Conservation (phyloP, 495 filamentous ascomycete species). For the Cairneyella variabilis region DNA sequence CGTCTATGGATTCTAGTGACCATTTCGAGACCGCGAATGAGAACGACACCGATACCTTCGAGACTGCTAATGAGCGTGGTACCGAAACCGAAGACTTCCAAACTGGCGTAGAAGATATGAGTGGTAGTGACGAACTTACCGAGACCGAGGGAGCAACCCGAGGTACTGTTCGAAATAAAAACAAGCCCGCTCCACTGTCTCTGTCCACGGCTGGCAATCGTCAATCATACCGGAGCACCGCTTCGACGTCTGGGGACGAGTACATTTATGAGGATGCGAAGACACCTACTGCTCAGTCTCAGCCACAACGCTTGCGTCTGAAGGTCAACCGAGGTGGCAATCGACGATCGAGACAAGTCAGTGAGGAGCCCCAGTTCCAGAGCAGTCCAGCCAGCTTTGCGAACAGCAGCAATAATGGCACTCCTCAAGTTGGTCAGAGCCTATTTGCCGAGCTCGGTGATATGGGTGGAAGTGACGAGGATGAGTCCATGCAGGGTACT, state of each 20-base stretch:
- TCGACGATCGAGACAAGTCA: conserved; percentile 60
- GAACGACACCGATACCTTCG: conserved; percentile 64
- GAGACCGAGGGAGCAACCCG: conserved; percentile 72
- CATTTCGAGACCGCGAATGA: conserved; percentile 85
- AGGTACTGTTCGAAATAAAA: conserved; percentile 7
- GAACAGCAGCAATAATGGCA: conserved; percentile 42
- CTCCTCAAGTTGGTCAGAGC: conserved; percentile 64
- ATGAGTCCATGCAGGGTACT: conserved; percentile 24
- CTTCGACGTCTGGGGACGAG: conserved; percentile 83
- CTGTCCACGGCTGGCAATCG: conserved; percentile 42
- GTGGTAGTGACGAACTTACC: conserved; percentile 75
- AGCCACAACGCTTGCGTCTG: conserved; percentile 66
- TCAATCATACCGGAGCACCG: conserved; percentile 78
- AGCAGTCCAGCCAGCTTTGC: conserved; percentile 55
- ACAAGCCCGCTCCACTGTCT: conserved; percentile 21
- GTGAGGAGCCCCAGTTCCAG: conserved; percentile 52
- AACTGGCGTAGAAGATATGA: conserved; percentile 80
- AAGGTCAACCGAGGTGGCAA: conserved; percentile 58
- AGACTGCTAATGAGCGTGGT: conserved; percentile 76
- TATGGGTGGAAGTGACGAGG: conserved; percentile 62
- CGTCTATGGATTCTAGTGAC: conserved; percentile 43
- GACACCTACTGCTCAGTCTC: conserved; percentile 40
- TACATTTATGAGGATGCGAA: conserved; percentile 50
- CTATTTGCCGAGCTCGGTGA: conserved; percentile 87
- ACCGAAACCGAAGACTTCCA: conserved; percentile 94